phyloP scores from a whole-genome alignment of 106 monocot genomes.

The Xerophyta viscosa region DNA sequence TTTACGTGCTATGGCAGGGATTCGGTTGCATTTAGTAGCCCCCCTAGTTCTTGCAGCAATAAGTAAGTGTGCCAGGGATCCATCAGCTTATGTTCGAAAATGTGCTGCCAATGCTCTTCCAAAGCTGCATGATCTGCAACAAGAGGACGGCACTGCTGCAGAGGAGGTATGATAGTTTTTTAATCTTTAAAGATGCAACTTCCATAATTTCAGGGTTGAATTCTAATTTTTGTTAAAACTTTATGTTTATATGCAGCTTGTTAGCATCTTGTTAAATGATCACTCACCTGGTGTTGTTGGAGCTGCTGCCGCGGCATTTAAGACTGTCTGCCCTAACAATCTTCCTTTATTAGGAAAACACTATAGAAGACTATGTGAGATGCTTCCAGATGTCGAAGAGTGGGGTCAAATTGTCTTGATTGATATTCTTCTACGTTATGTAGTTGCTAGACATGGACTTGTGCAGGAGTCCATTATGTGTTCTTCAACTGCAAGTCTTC shows the following conservation, averaged over 20 bases:
- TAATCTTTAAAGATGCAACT: too few relatives aligned
- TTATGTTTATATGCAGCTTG: too few relatives aligned
- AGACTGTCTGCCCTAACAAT: slow-evolving; percentile 64
- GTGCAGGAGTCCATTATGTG: slow-evolving; percentile 62
- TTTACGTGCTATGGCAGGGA: slow-evolving; percentile 87
- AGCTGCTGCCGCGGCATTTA: slow-evolving; percentile 82
- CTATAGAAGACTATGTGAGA: slow-evolving; percentile 79
- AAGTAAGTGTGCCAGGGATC: slow-evolving; percentile 84
- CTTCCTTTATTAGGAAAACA: slow-evolving; percentile 49
- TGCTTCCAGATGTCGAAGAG: slow-evolving; percentile 88
- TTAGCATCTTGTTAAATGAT: slow-evolving; percentile 61
- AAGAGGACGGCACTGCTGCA: slow-evolving; percentile 49
- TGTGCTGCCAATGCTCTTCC: slow-evolving; percentile 89
- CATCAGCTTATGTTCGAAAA: slow-evolving; percentile 90
- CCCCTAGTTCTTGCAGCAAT: slow-evolving; percentile 68
- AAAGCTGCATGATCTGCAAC: slow-evolving; percentile 74
- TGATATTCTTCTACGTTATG: slow-evolving; percentile 78
- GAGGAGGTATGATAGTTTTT: slow-evolving; percentile 45
- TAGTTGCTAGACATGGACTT: slow-evolving; percentile 80
- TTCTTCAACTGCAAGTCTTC: slow-evolving; percentile 11
- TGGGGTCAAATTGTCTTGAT: slow-evolving; percentile 90
- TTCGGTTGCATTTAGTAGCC: slow-evolving; percentile 70
- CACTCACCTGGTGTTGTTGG: slow-evolving; percentile 79
- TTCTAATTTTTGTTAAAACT: too few relatives aligned
- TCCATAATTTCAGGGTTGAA: too few relatives aligned